Conservation (phyloP, 352 stramenopile genomes). For the Globisporangium cystogenes region DNA sequence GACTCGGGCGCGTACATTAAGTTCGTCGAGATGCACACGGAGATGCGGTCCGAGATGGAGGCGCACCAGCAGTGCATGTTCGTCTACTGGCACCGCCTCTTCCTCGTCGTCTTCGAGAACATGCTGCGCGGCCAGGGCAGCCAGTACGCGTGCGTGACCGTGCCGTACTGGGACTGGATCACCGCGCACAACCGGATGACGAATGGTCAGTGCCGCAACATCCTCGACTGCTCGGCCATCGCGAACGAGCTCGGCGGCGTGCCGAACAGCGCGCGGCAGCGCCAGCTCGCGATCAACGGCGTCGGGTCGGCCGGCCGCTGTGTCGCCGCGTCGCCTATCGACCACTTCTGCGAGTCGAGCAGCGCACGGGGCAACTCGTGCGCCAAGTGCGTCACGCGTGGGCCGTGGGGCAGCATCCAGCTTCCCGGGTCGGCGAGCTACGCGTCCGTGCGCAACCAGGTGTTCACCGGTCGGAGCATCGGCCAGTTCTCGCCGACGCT, state of each 20-base stretch:
- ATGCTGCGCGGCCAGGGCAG: conserved; percentile 61
- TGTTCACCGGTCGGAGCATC: conserved; percentile 47
- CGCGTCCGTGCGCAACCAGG: conserved; percentile 32
- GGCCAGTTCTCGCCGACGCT: conserved; percentile 46
- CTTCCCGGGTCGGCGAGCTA: conserved; percentile 23
- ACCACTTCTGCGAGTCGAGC: conserved; percentile 42
- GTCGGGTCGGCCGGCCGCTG: conserved; percentile 25
- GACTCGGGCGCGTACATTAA: conserved; percentile 27
- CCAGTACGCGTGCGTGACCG: conserved; percentile 57
- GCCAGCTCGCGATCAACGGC: conserved; percentile 27
- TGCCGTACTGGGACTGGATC: conserved; percentile 81
- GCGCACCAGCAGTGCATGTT: conserved; percentile 71
- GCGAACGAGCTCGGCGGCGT: conserved; percentile 33
- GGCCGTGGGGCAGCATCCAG: conserved; percentile 14
- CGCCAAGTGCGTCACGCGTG: conserved; percentile 29
- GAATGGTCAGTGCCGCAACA: conserved; percentile 29
- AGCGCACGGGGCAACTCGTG: conserved; percentile 18
- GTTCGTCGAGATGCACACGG: conserved; percentile 59
- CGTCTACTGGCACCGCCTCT: conserved; percentile 73
- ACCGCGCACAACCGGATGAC: conserved; percentile 32
- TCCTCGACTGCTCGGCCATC: conserved; percentile 35
- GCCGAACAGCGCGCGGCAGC: conserved; percentile 4
- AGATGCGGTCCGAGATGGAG: conserved; percentile 43
- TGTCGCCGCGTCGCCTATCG: conserved; percentile 19
- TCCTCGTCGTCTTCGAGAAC: conserved; percentile 73